A percentile compares a stretch with the other conserved stretches of the same genome.
These are phyloP conservation scores for Flaveria bidentis DNA, from an alignment of 129 eudicot species.

Conservation along the genomic window DNA sequence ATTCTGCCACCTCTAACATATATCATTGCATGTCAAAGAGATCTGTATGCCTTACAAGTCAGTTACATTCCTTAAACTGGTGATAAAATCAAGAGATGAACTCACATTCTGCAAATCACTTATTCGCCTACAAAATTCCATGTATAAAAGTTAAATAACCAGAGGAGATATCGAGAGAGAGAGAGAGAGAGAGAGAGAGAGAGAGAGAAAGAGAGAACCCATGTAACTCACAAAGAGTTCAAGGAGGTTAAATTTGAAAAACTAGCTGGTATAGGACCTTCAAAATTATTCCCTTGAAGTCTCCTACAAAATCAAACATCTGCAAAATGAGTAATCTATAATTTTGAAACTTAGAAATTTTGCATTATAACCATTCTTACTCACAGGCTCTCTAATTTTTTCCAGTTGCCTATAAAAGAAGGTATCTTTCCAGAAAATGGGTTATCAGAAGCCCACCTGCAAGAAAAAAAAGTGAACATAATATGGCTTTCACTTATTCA, in stretches of 20 bases:
- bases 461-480: constrained; percentile 23
- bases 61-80: constrained; percentile 47
- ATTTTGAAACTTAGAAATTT: not conserved
- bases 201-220: not conserved
- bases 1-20: not conserved
- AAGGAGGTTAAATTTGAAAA: constrained; percentile 57
- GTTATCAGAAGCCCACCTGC: constrained; percentile 74
- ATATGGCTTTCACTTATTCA: not conserved
- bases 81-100: constrained; percentile 64
- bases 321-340: constrained; percentile 21
- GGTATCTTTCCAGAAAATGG: constrained; percentile 70
- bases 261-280: constrained; percentile 69
- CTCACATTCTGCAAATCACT: constrained; percentile 72
- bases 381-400: constrained; percentile 49
- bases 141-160: not conserved
- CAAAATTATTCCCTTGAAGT: constrained; percentile 70
- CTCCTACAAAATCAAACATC: constrained; percentile 44
- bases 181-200: not conserved
- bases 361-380: constrained; percentile 21
- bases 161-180: constrained; percentile 5
- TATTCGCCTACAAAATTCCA: constrained; percentile 58
- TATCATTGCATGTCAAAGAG: constrained; percentile 11
- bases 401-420: constrained; percentile 63
- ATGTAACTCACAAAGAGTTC: constrained; percentile 49
- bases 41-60: constrained; percentile 52